Base-by-base conservation (phyloP, 192 early-diverging fungal species). In the Mortierella hygrophila region DNA sequence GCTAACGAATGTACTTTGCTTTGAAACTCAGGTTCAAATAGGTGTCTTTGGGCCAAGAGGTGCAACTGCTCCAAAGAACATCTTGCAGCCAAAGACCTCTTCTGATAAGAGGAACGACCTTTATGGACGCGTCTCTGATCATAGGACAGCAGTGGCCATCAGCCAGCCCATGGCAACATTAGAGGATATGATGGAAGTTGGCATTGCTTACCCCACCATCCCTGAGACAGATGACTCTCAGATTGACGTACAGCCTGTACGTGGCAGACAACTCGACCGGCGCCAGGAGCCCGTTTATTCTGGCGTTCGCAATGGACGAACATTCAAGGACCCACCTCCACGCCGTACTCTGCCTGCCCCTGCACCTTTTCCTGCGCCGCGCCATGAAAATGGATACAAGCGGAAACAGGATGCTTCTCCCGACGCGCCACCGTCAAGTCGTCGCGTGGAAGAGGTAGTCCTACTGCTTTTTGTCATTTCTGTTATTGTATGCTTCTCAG, bases 1-100 rank as follows among this genome's bases (percentile, higher is more conserved):
- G 6, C 21, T 57, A 65, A 76, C 57, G 26, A 29, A 20, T 16
- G 23, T 41, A 37, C 13, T 41, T 40, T n/a, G 38, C 38, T 5
- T 40, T 40, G 6, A 40, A 40, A 40, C 38, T 16, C 21, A 85
- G 83, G 74, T 85, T 16, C 35, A 46, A 26, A 70, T 75, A 0
- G 70, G 60, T 3, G 35, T 80, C 16, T 85, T 85, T 85, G 83
- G 83, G 32, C 46, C 52, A 16, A 54, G 77, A 75, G 72, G 72
- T 46, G 60, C 74, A 26, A 65, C 54, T 6, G 57, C 75, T 6
- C 78, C 83, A 20, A 29, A 55, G 55, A 85, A 85, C 44, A 72
- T 85, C 47, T 38, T 80, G 0, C 68, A 72, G 26, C 69, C 74
- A 11, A 85, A 74, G 16, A 4, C 54, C 3, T 63, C 46, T 11